Base-by-base conservation (phyloP, 768 basidiomycete genomes). In the Leccinum boreale region DNA sequence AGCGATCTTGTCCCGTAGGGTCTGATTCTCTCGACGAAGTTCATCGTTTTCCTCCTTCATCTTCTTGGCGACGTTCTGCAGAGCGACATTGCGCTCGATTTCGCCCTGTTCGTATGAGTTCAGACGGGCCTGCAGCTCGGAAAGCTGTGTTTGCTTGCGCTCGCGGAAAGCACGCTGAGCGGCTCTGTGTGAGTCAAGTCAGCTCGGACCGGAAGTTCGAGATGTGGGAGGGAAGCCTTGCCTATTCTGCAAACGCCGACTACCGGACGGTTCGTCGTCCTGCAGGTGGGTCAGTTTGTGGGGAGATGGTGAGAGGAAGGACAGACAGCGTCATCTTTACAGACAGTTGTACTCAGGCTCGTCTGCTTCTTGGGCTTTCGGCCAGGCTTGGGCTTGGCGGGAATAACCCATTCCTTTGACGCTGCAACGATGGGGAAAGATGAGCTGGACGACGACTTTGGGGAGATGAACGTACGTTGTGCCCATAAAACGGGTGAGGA, bases 91-190 rank as follows among this genome's bases (percentile, higher is more conserved):
- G 56, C 90, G 85, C 70, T 94, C 89, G 26, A 92, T 85, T 69
- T 94, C 92, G n/a, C 92, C 92, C 68, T 91, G 89, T 69, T 94
- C 92, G 65, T 92, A 94, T 19, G 83, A 83, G 60, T 89, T 86
- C 52, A 94, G 78, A 49, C 91, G 89, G 51, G 91, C 87, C 73
- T 94, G 92, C 35, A 94, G 81, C 61, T 93, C 92, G 9, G 89
- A 85, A 35, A 94, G 86, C 66, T 93, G 92, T 4, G 88, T 85
- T 69, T 94, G 91, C 73, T 91, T 94, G 58, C 92, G 84, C 67
- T 94, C 92, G 50, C 92, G 83, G 73, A 94, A 94, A 12, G 92
- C 92, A 36, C 92, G 87, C 69, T 94, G 92, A 12, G 92, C 92
- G 29, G 89, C 90, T 67, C 92, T 92, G 64, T 15, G 52, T n/a